A percentile compares a stretch with the other conserved stretches of the same genome.
These are phyloP conservation scores for Hypoxylon rickii DNA, from an alignment of 495 filamentous ascomycete species.

Conservation along the genomic window DNA sequence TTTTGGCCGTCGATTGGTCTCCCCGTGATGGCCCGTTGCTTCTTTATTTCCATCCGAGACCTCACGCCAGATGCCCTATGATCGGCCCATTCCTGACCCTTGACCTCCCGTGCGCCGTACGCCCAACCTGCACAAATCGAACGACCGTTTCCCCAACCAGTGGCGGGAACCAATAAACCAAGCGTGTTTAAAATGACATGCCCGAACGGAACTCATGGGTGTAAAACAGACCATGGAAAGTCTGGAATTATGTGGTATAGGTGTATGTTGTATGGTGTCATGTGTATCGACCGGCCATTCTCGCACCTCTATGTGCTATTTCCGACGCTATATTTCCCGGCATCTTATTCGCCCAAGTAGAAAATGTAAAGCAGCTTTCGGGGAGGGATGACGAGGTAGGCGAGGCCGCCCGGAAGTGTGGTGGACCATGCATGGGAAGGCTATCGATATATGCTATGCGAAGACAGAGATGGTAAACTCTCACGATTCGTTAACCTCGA, in stretches of 20 bases:
- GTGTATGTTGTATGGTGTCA: slow-evolving; percentile 22
- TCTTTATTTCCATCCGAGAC: slow-evolving; percentile 11
- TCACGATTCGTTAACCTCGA: slow-evolving; percentile 25
- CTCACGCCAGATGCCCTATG: slow-evolving; percentile 25
- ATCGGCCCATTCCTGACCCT: slow-evolving; percentile 12
- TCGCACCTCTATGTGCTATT: slow-evolving; percentile 21
- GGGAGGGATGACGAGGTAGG: too few species aligned
- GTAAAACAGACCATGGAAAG: slow-evolving; percentile 26
- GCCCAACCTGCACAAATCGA: slow-evolving; percentile 16
- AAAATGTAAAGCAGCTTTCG: too few species aligned
- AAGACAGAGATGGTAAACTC: background rate
- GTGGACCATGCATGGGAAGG: too few species aligned
- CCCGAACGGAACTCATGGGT: slow-evolving; percentile 24
- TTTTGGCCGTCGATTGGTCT: slow-evolving; percentile 17
- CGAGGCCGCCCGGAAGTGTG: background rate
- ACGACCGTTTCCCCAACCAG: slow-evolving; percentile 8
- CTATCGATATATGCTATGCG: background rate
- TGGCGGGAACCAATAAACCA: slow-evolving; percentile 15
- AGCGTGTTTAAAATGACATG: slow-evolving; percentile 22
- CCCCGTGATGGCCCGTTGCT: slow-evolving; percentile 8
- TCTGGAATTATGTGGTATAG: slow-evolving; percentile 27
- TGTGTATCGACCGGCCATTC: slow-evolving; percentile 6
- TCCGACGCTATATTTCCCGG: slow-evolving; percentile 19
- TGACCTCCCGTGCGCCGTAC: slow-evolving; percentile 14
- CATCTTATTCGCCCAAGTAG: too few species aligned